These are phyloP conservation scores for Penicillium decumbens DNA, from an alignment of 2,329 filamentous ascomycete species.

Conservation along the genomic window DNA sequence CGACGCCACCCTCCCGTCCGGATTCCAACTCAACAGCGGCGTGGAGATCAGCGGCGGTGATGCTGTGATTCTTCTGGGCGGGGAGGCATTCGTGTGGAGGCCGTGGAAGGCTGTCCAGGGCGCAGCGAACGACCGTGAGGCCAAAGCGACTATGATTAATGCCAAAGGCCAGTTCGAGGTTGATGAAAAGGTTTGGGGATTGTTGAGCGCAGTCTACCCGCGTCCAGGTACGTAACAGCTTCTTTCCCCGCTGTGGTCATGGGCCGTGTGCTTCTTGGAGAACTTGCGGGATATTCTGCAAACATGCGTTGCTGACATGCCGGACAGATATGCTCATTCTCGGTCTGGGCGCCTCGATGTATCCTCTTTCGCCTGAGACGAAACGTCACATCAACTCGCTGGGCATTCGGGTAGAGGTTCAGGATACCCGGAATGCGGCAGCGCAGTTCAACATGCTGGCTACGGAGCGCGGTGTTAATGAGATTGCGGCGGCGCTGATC, in stretches of 20 bases:
- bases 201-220: slow-evolving; percentile 76
- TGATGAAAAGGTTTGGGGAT: slow-evolving; percentile 63
- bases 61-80: slow-evolving; percentile 74
- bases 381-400: slow-evolving; percentile 67
- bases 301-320: slow-evolving; percentile 5
- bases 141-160: slow-evolving; percentile 58
- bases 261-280: neutral
- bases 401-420: slow-evolving; percentile 79
- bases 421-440: slow-evolving; percentile 90
- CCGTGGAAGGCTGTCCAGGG: slow-evolving; percentile 61
- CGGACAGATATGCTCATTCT: slow-evolving; percentile 74
- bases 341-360: slow-evolving; percentile 72
- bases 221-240: slow-evolving; percentile 65
- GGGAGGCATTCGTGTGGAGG: slow-evolving; percentile 83
- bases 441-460: slow-evolving; percentile 92
- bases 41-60: slow-evolving; percentile 63
- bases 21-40: slow-evolving; percentile 83
- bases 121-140: slow-evolving; percentile 28
- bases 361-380: slow-evolving; percentile 71
- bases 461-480: slow-evolving; percentile 81
- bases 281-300: slow-evolving; percentile 8
- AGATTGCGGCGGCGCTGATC: slow-evolving; percentile 82
- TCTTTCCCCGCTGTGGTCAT: slow-evolving; percentile 1
- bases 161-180: slow-evolving; percentile 77
- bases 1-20: slow-evolving; percentile 74